A percentile compares a stretch with the other conserved stretches of the same genome.
Conservation (phyloP, 768 basidiomycete species). For the Trametes cinnabarina region DNA sequence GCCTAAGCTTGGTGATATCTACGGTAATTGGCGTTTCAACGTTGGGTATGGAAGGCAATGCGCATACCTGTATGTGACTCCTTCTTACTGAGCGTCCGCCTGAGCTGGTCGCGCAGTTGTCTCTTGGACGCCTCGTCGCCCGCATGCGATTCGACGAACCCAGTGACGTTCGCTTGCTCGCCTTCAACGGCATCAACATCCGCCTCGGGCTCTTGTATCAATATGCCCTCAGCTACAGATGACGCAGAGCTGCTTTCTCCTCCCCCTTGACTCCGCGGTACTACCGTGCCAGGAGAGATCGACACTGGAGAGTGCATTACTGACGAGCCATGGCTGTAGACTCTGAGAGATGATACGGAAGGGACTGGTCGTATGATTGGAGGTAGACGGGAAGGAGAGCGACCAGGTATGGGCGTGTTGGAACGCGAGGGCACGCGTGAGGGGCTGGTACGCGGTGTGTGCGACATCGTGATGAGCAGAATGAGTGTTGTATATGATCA, state of each 20-base stretch:
- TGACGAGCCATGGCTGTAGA: slow-evolving; percentile 49
- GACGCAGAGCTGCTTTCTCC: slow-evolving; percentile 48
- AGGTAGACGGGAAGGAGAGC: slow-evolving; percentile 54
- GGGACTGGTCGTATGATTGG: slow-evolving; percentile 51
- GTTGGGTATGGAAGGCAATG: no score
- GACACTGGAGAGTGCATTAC: slow-evolving; percentile 21
- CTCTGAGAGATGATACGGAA: slow-evolving; percentile 56
- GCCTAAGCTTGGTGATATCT: slow-evolving; percentile 5
- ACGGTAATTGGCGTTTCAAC: no score
- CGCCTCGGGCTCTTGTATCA: slow-evolving; percentile 67
- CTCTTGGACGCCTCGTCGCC: slow-evolving; percentile 61
- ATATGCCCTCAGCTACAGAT: slow-evolving; percentile 64
- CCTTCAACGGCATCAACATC: slow-evolving; percentile 54
- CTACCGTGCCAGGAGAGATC: slow-evolving; percentile 7
- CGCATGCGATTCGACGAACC: slow-evolving; percentile 40
- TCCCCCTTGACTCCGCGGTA: slow-evolving; percentile 4
- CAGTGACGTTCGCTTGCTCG: slow-evolving; percentile 52
- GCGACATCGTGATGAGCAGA: background rate
- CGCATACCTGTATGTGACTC: slow-evolving; percentile 49
- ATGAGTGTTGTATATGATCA: no score
- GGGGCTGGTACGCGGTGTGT: slow-evolving; percentile 26
- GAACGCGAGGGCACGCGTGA: slow-evolving; percentile 37
- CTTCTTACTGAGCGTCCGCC: slow-evolving; percentile 59
- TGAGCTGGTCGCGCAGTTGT: slow-evolving; percentile 65
- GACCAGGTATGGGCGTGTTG: slow-evolving; percentile 34